These are phyloP conservation scores for Calonectria henricotiae DNA, from an alignment of 2,329 filamentous ascomycete genomes.

Conservation along the genomic window DNA sequence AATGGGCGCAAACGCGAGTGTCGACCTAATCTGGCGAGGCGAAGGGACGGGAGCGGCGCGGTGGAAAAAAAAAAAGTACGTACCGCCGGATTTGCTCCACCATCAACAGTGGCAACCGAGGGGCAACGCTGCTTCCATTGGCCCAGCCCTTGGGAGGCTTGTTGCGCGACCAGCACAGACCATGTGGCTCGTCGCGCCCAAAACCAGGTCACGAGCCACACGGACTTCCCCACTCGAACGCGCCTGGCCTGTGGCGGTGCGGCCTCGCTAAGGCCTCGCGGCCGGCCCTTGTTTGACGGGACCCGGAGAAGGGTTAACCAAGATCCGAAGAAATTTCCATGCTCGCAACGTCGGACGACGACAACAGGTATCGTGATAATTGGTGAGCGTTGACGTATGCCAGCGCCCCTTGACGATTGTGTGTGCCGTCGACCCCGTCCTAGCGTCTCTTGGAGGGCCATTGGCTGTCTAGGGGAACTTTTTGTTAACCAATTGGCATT, in stretches of 20 bases:
- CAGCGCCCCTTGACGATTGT: slow-evolving; percentile 39
- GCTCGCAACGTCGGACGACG: slow-evolving; percentile 36
- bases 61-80: slow-evolving; percentile 42
- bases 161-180: slow-evolving; percentile 44
- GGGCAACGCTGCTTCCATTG: slow-evolving; percentile 71
- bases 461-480: slow-evolving; percentile 32
- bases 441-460: slow-evolving; percentile 30
- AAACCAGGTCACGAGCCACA: slow-evolving; percentile 33
- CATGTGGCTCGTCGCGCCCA: slow-evolving; percentile 54
- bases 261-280: slow-evolving; percentile 5
- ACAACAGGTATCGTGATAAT: slow-evolving; percentile 38
- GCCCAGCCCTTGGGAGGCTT: slow-evolving; percentile 51
- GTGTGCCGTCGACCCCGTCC: slow-evolving; percentile 34
- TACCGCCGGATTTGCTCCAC: slow-evolving; percentile 45
- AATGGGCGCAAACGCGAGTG: slow-evolving; percentile 49
- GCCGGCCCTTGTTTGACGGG: background rate
- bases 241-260: slow-evolving; percentile 49
- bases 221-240: slow-evolving; percentile 33
- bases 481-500: slow-evolving; percentile 34
- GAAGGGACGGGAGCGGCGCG: slow-evolving; percentile 43
- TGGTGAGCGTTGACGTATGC: slow-evolving; percentile 44
- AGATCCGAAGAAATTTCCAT: slow-evolving; percentile 53
- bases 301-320: slow-evolving; percentile 51
- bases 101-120: slow-evolving; percentile 72
- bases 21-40: slow-evolving; percentile 40